Percentiles rank a stretch among this genome's conserved stretches.
Evolutionary conservation across 202 grass and related monocot species (phyloP).

Genomic region (Tripidium arundinaceum): DNA sequence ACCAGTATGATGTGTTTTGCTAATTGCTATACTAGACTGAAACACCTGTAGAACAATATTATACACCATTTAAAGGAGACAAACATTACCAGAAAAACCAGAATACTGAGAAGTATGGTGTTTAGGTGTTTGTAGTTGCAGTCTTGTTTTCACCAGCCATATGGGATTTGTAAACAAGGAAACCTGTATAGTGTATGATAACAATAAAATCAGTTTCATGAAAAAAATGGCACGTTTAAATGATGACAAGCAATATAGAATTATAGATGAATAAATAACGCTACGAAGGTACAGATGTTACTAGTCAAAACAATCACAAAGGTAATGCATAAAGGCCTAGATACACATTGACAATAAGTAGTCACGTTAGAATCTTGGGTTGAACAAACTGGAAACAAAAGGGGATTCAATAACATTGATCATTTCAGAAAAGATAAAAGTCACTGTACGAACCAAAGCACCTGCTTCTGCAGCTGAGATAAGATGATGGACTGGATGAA

Average conservation of each 20-base stretch:
- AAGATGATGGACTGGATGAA: slow-evolving; percentile 71
- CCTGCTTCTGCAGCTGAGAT: slow-evolving; percentile 94
- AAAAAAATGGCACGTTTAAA: not conserved
- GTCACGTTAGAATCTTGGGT: not conserved
- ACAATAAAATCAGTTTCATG: not conserved
- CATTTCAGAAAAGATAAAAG: not conserved
- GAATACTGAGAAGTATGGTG: slow-evolving; percentile 63
- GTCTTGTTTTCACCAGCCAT: slow-evolving; percentile 96
- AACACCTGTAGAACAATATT: not conserved
- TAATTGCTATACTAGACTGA: not conserved
- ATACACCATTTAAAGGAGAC: not conserved
- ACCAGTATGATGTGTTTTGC: not conserved
- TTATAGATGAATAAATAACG: not conserved
- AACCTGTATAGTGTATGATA: slow-evolving; percentile 40
- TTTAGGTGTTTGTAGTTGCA: slow-evolving; percentile 79
- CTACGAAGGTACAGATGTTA: not conserved
- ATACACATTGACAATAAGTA: not conserved
- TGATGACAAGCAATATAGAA: not conserved
- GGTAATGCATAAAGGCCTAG: not conserved
- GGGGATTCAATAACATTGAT: not conserved
- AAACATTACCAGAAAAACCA: slow-evolving; percentile 76
- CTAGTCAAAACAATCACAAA: not conserved
- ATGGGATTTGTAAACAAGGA: slow-evolving; percentile 96
- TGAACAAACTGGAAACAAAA: not conserved
- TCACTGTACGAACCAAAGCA: slow-evolving; percentile 85